Base-by-base conservation (phyloP, 176 grass and related monocot species). In the Triticum timopheevii region DNA sequence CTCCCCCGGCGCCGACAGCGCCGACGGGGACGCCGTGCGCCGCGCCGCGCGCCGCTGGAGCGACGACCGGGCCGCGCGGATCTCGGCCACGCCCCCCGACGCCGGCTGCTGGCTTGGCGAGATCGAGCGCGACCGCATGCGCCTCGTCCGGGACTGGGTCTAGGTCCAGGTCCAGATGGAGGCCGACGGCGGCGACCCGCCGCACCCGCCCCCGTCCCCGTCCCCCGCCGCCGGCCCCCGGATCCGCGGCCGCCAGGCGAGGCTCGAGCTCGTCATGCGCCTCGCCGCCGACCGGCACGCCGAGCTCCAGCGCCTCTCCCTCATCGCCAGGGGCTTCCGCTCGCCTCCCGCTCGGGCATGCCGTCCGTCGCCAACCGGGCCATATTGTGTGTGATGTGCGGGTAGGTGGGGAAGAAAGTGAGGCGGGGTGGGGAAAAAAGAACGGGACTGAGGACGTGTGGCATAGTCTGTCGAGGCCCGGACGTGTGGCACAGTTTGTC, bases 41-140 rank as follows among this genome's bases (percentile, higher is more conserved):
- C 58, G 58, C 20, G 58, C 58, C 59, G 59, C 59, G 59, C 59
- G 59, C 59, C 59, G 59, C 59, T 61, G 59, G 59, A 84, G 70
- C 83, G 74, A 75, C 52, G 81, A 47, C 6, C 80, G 84, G 4
- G 36, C 87, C 19, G 52, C 50, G 27, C 85, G 80, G 89, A 84
- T 88, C 85, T 66, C 88, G 68, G 61, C 23, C 59, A 30, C 72
- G 0, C n/a, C 52, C n/a, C 15, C 86, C 13, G 69, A 86, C 23
- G 33, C 75, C 17, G 27, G 56, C 42, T 82, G 84, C 40, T 92
- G 87, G 85, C 85, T 94, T 20, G 82, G 90, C 25, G 87, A 90
- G 86, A 95, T 91, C 75, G 89, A 92, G 78, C 89, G 90, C 44
- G 82, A 95, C 58, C 86, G 93, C 1, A 90, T 95, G 75, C 87